Base-by-base conservation (phyloP, 1,284 basidiomycete species). In the Heterobasidion occidentale region DNA sequence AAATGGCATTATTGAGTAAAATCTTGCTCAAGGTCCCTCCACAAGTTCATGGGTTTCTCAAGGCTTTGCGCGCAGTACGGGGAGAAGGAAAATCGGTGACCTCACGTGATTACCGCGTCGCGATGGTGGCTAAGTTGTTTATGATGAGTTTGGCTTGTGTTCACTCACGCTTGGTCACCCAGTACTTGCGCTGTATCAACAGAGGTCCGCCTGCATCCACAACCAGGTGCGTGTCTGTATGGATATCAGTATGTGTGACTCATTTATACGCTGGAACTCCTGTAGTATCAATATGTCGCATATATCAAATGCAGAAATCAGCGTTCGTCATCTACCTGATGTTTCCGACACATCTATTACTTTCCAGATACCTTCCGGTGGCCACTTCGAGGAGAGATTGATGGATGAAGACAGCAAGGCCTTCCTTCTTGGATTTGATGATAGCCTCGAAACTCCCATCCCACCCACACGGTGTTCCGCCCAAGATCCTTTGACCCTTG, bases 361-460 rank as follows among this genome's bases (percentile, higher is more conserved):
- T 1, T 81, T 83, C 64, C 78, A 81, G 64, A 79, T 83, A 46
- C 77, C 80, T 2, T 57, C 64, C 7, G 61, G 67, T 42, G 61
- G 64, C 7, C 58, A 62, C 42, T 66, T 65, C 51, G 71, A 74
- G 53, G 68, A 74, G 56, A 64, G 77, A 19, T 68, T 78, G 20
- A 67, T 81, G 19, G 70, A 74, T 36, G 71, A 72, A 46, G 68
- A 75, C 58, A 69, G 68, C 42, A 65, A 69, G 53, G 72, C 76
- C 60, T 73, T 79, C 63, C 71, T 81, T 52, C 64, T 65, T 53
- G 69, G 68, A 54, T 66, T 61, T 51, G 69, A 68, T 33, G 70
- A 72, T 59, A 69, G 67, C 52, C 68, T 76, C 53, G 62, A 69
- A 70, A 36, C 65, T 65, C 36, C 58, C 60, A 42, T 60, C 15